phyloP scores from a whole-genome alignment of 176 grass and related monocot genomes.

The Ensete glaucum region DNA sequence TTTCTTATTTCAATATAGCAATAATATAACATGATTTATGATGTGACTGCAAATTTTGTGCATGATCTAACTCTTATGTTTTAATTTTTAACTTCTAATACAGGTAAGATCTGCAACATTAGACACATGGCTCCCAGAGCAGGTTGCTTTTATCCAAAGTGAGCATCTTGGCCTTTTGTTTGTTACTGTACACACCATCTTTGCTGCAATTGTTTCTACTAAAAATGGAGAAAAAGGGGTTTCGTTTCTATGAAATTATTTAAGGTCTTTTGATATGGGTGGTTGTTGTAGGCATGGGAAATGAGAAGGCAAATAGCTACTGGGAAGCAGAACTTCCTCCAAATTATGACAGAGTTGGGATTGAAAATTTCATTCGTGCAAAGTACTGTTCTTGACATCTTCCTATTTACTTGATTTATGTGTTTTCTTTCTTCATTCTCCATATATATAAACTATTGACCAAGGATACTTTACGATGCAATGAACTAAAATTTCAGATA shows the following conservation, averaged over 20 bases:
- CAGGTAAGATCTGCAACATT: slow-evolving; percentile 95
- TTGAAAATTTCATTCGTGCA: slow-evolving; percentile 94
- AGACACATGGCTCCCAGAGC: slow-evolving; percentile 98
- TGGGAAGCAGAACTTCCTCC: slow-evolving; percentile 98
- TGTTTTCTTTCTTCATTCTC: slow-evolving; percentile 18
- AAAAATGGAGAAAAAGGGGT: neutral
- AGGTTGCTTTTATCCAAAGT: slow-evolving; percentile 99
- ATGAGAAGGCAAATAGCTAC: slow-evolving; percentile 83
- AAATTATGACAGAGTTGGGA: slow-evolving; percentile 90
- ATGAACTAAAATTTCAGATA: slow-evolving; percentile 46
- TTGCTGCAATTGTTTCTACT: neutral
- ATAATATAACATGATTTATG: too few species aligned
- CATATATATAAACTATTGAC: slow-evolving; percentile 4
- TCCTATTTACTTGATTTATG: slow-evolving; percentile 19
- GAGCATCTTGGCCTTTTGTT: slow-evolving; percentile 1
- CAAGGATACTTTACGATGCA: slow-evolving; percentile 7
- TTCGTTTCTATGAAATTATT: too few species aligned
- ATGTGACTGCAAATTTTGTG: too few species aligned
- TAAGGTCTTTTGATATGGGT: neutral
- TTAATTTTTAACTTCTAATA: neutral
- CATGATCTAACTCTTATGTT: too few species aligned
- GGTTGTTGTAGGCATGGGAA: slow-evolving; percentile 68
- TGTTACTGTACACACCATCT: too few species aligned
- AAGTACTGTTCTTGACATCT: slow-evolving; percentile 48
- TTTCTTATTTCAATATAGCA: too few species aligned